Evolutionary conservation across 345 rosid species (phyloP).

Genomic region (Citrus sp.): DNA sequence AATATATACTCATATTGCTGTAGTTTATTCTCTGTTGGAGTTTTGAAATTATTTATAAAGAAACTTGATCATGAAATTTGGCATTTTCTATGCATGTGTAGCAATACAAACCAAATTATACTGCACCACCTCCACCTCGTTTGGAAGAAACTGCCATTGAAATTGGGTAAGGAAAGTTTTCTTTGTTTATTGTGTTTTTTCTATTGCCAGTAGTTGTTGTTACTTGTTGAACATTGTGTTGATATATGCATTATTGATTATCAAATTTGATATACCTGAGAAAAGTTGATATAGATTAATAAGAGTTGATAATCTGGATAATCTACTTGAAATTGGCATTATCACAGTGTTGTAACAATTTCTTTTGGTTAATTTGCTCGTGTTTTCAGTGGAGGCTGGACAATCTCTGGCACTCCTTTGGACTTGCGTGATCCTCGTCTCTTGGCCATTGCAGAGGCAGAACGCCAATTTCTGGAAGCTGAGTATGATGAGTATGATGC

Average conservation of each 20-base stretch:
- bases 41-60: background rate
- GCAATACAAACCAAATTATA: constrained; percentile 85
- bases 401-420: constrained; percentile 72
- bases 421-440: constrained; percentile 85
- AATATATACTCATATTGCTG: background rate
- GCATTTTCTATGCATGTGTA: constrained; percentile 28
- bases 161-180: constrained; percentile 56
- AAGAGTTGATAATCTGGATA: background rate
- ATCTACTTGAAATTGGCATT: background rate
- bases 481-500: constrained; percentile 85
- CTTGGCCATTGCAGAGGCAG: constrained; percentile 88
- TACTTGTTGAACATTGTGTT: background rate
- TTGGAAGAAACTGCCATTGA: constrained; percentile 77
- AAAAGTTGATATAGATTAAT: constrained; percentile 8
- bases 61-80: background rate
- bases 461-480: constrained; percentile 75
- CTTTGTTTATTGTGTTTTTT: background rate
- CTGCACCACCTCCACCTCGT: constrained; percentile 60
- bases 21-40: background rate
- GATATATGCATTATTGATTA: background rate
- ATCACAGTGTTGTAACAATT: background rate
- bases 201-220: background rate
- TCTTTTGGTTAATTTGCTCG: background rate
- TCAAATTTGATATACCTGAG: background rate
- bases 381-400: constrained; percentile 81